Conservation (phyloP, 1,139 yeast genomes). For the Hyphopichia wangnamkhiaoensis region DNA sequence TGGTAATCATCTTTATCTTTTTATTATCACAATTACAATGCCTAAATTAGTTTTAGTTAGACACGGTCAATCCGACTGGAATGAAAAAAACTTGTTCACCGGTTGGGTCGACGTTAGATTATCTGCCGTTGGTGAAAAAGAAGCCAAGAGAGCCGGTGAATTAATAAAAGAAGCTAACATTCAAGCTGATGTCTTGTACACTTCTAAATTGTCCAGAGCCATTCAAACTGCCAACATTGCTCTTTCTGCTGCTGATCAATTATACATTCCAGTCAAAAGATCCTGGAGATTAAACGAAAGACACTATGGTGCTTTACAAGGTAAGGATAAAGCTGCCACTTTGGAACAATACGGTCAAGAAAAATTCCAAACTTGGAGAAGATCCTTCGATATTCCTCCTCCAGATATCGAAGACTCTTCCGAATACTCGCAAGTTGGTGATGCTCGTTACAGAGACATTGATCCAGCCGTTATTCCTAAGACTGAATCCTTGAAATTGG, state of each 20-base stretch:
- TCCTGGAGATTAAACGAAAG: slow-evolving; percentile 98
- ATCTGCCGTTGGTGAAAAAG: slow-evolving; percentile 81
- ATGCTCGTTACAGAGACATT: slow-evolving; percentile 78
- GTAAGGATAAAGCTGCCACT: slow-evolving; percentile 96
- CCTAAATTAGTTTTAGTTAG: slow-evolving; percentile 81
- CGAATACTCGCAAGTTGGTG: slow-evolving; percentile 82
- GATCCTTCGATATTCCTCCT: slow-evolving; percentile 97
- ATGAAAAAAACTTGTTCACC: slow-evolving; percentile 96
- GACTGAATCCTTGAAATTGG: slow-evolving; percentile 93
- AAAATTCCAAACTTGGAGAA: slow-evolving; percentile 96
- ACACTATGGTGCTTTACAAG: slow-evolving; percentile 98
- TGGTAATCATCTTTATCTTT: background rate
- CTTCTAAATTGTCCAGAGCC: slow-evolving; percentile 92
- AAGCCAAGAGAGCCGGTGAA: slow-evolving; percentile 94
- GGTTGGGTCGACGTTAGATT: slow-evolving; percentile 98
- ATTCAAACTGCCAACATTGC: slow-evolving; percentile 98
- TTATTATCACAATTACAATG: slow-evolving; percentile 23
- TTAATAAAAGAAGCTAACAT: slow-evolving; percentile 85
- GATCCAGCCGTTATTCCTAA: slow-evolving; percentile 87
- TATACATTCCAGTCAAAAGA: slow-evolving; percentile 91
- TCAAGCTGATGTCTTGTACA: slow-evolving; percentile 84
- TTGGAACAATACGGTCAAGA: slow-evolving; percentile 86
- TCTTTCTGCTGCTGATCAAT: slow-evolving; percentile 82
- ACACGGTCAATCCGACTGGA: slow-evolving; percentile 99
- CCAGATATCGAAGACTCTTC: slow-evolving; percentile 80